Base-by-base conservation (phyloP, 148 eudicot genomes). In the Silene uniflora region DNA sequence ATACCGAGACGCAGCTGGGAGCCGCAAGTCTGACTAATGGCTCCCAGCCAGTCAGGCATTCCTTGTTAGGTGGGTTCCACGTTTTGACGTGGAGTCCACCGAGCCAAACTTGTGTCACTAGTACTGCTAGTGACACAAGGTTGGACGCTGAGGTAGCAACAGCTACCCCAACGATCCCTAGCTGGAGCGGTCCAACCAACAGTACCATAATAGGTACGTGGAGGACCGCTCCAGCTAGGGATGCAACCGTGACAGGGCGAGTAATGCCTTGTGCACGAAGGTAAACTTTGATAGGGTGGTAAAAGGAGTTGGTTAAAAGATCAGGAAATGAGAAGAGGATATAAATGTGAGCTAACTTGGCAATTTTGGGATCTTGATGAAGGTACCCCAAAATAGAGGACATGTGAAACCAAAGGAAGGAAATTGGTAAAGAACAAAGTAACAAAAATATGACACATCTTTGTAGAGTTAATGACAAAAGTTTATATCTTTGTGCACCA, bases 241-340 rank as follows among this genome's bases (percentile, higher is more conserved):
- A 83, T 0, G 97, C 94, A 10, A 81, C n/a, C 0, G 97, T 89
- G 23, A 92, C 81, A 21, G 97, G 97, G 54, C 85, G 86, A 49
- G 90, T 92, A 77, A 92, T 88, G 21, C 91, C 92, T 80, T 92
- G 97, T 0, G 97, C 89, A 47, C 97, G 97, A 78, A 91, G 97
- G 85, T 91, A 91, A 80, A 91, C 85, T 54, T 89, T 82, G 47
- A 88, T 84, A 0, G 97, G 97, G 62, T 89, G 90, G 25, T 85
- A 61, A 35, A 91, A 87, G 0, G 93, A 89, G 59, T 89, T 81
- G 1, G 97, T 88, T 0, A 91, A 5, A 19, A 91, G 80, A 23
- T 91, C 97, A 0, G 97, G 91, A 25, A 89, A 79, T 0, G 90
- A 82, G 72, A 82, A 91, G 0, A 87, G 39, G 4, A 91, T 77